Conservation (phyloP, 2,329 filamentous ascomycete genomes). For the Fusarium denticulatum region DNA sequence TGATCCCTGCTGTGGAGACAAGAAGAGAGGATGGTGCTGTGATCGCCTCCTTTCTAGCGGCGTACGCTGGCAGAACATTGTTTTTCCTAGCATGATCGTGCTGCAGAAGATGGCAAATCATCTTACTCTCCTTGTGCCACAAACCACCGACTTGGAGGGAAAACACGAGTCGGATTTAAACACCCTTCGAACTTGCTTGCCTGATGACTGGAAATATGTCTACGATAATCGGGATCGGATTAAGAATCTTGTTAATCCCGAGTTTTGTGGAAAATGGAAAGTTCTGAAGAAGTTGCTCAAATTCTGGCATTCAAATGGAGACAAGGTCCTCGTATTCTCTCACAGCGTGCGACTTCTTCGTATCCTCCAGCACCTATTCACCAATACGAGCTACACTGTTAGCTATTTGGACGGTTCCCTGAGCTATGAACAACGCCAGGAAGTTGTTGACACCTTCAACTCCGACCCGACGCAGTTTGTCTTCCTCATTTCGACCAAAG, state of each 20-base stretch:
- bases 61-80: slow-evolving; percentile 75
- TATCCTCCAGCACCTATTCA: slow-evolving; percentile 87
- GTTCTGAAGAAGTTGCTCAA: slow-evolving; percentile 85
- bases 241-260: slow-evolving; percentile 81
- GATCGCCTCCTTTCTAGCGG: slow-evolving; percentile 67
- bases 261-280: slow-evolving; percentile 98
- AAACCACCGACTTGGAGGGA: slow-evolving; percentile 68
- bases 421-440: slow-evolving; percentile 82
- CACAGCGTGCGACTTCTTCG: slow-evolving; percentile 87
- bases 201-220: slow-evolving; percentile 77
- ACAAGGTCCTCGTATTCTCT: slow-evolving; percentile 96
- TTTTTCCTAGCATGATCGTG: slow-evolving; percentile 85
- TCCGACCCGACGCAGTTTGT: slow-evolving; percentile 87
- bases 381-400: slow-evolving; percentile 88
- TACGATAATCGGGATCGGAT: slow-evolving; percentile 82
- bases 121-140: slow-evolving; percentile 85
- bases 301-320: slow-evolving; percentile 89
- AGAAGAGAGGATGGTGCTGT: slow-evolving; percentile 83
- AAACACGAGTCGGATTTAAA: slow-evolving; percentile 83
- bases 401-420: slow-evolving; percentile 90
- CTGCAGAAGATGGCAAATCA: slow-evolving; percentile 93
- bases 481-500: slow-evolving; percentile 93
- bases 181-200: slow-evolving; percentile 78
- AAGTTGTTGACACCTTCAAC: slow-evolving; percentile 90
- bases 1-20: slow-evolving; percentile 74